Conservation (phyloP, 2,329 filamentous ascomycete genomes). For the Aspergillus floridensis region DNA sequence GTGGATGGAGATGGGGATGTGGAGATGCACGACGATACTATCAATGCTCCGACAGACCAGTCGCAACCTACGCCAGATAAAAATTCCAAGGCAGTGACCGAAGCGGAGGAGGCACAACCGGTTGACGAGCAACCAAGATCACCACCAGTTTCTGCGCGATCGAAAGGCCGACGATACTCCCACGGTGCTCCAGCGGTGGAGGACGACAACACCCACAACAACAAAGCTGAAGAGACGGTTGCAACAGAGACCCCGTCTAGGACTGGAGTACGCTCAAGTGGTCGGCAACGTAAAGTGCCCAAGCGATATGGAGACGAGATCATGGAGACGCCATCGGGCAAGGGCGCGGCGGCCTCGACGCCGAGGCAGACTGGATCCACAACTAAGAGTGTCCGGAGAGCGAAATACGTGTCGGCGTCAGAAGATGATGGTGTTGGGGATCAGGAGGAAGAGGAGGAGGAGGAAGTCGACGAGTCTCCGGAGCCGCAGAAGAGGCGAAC, state of each 20-base stretch:
- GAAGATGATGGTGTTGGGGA: neutral
- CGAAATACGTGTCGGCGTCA: conserved; percentile 13
- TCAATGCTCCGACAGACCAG: conserved; percentile 14
- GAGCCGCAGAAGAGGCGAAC: conserved; percentile 19
- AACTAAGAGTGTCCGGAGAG: conserved; percentile 24
- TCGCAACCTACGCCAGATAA: conserved; percentile 18
- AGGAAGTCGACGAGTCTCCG: conserved; percentile 14
- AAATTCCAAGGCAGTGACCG: neutral
- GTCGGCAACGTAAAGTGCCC: conserved; percentile 35
- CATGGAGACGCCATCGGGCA: conserved; percentile 19
- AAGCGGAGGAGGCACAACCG: conserved; percentile 18
- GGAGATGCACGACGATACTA: conserved; percentile 25
- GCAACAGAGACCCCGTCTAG: conserved; percentile 24
- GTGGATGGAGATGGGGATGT: conserved; percentile 32
- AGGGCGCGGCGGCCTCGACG: conserved; percentile 14
- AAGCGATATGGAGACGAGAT: conserved; percentile 32
- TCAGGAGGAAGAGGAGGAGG: conserved; percentile 21
- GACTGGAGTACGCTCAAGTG: conserved; percentile 32
- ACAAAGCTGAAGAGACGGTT: conserved; percentile 10
- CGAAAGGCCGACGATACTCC: conserved; percentile 26
- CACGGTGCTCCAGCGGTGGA: conserved; percentile 9
- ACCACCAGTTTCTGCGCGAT: conserved; percentile 16
- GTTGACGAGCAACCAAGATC: conserved; percentile 13
- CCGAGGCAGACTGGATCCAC: conserved; percentile 21
- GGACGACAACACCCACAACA: conserved; percentile 9